A percentile compares a stretch with the other conserved stretches of the same genome.
Conservation (phyloP, 1,284 basidiomycete species). For the Leucoagaricus sp. region DNA sequence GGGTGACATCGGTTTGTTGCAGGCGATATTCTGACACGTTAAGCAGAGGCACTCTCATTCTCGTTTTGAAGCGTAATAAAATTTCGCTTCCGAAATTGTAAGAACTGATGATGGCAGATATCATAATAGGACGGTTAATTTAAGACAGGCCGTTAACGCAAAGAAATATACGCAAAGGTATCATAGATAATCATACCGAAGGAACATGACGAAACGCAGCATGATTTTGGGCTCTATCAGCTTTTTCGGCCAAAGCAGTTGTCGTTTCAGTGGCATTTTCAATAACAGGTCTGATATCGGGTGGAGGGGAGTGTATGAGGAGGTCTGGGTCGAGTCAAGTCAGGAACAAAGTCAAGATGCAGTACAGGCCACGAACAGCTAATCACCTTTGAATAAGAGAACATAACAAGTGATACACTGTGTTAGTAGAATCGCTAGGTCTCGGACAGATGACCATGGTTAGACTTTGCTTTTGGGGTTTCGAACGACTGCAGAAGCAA, state of each 20-base stretch:
- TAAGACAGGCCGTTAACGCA: not conserved
- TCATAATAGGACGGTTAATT: too few relatives aligned
- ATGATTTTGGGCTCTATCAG: slow-evolving; percentile 34
- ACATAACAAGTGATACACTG: slow-evolving; percentile 36
- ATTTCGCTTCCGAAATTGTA: too few relatives aligned
- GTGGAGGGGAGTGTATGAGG: slow-evolving; percentile 25
- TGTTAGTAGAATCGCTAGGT: slow-evolving; percentile 34
- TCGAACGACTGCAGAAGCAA: not conserved
- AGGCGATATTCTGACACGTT: too few relatives aligned
- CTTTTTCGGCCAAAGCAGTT: slow-evolving; percentile 23
- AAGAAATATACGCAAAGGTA: not conserved
- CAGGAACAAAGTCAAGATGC: not conserved
- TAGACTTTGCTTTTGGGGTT: not conserved
- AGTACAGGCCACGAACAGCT: not conserved
- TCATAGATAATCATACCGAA: not conserved
- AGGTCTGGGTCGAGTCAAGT: slow-evolving; percentile 25
- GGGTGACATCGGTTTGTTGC: too few relatives aligned
- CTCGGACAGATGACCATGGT: slow-evolving; percentile 16
- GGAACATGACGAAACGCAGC: slow-evolving; percentile 19
- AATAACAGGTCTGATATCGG: slow-evolving; percentile 23
- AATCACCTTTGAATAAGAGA: slow-evolving; percentile 34
- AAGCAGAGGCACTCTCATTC: too few relatives aligned
- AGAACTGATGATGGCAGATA: too few relatives aligned
- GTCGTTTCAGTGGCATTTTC: slow-evolving; percentile 29
- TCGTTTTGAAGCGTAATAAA: too few relatives aligned